Evolutionary conservation across 768 basidiomycete species (phyloP), one percentile per base, ranked within the genome.

Genomic region (Tulasnella sp.): DNA sequence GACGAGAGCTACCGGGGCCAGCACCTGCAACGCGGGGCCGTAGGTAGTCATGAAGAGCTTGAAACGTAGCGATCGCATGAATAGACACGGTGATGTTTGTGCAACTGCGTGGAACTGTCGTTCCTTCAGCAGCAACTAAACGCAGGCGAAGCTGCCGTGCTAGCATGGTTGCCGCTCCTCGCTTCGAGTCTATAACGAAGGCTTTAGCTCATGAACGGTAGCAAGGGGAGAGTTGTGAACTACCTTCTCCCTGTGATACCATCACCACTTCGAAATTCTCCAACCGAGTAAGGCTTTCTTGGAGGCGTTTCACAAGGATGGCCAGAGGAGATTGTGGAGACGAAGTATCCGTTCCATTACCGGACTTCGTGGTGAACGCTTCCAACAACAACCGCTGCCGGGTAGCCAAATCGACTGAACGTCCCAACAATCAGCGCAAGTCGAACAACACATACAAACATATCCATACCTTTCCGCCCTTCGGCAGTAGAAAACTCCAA

Each of bases 21-120:
- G 29, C 60, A 0, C 88, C 87, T 5, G 89, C 74, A 31, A 96
- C 83, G 3, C 90, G 79, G 23, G 94, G 94, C 1, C 91, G 84
- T 11, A 98, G 78, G 67, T 97, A 99, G 68, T 96, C 93, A 65
- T 96, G 89, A 29, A 98, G 76, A 1, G 94, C 92, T 67, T 96
- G 91, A 77, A 98, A 91, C 0, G 92, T 97, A 1, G 96, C 94
- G 61, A 98, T 96, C 5, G 93, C 94, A 66, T 98, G 94, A 60
- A 98, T 98, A 6, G 93, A 97, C 19, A 98, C 88, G 36, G 91
- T 88, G 65, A 98, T 87, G 63, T 89, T 92, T 14, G 66, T 65
- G 51, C 70, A 71, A 65, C 85, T 85, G 54, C 84, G 81, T 15
- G 96, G 94, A 19, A 94, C 78, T 62, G 92, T 91, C 0, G 86